A percentile compares a stretch with the other conserved stretches of the same genome.
These are phyloP conservation scores for Euphorbia tirucalli DNA, from an alignment of 345 rosid genomes.

Conservation along the genomic window DNA sequence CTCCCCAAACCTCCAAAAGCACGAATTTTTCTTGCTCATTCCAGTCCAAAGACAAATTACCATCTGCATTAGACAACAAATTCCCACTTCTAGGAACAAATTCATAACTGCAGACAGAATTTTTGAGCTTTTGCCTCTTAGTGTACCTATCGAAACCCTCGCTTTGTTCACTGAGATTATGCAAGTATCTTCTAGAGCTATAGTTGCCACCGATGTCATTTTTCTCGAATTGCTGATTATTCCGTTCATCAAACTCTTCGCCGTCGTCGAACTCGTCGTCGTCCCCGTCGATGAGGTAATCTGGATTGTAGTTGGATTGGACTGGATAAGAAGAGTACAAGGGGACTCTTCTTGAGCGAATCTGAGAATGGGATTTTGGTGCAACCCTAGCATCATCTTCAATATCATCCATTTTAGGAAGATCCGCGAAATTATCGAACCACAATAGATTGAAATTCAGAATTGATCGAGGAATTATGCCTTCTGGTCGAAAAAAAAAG, in stretches of 20 bases:
- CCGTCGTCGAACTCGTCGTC: slow-evolving; percentile 17
- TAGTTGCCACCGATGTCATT: slow-evolving; percentile 6
- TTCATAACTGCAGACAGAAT: slow-evolving; percentile 26
- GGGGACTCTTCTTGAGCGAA: slow-evolving; percentile 27
- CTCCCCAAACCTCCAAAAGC: slow-evolving; percentile 60
- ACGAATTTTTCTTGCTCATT: slow-evolving; percentile 40
- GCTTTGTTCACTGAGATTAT: slow-evolving; percentile 13
- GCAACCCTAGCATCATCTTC: slow-evolving; percentile 33
- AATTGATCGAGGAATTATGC: neutral
- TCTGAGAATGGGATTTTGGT: slow-evolving; percentile 29
- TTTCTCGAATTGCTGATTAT: slow-evolving; percentile 10
- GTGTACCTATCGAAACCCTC: slow-evolving; percentile 33
- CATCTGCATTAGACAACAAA: neutral
- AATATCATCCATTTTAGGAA: slow-evolving; percentile 22
- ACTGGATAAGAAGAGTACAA: slow-evolving; percentile 23
- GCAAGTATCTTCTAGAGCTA: slow-evolving; percentile 13
- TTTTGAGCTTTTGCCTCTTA: slow-evolving; percentile 40
- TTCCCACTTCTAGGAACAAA: slow-evolving; percentile 22
- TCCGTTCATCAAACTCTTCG: slow-evolving; percentile 21
- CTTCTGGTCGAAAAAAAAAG: neutral
- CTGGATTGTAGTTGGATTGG: slow-evolving; percentile 19
- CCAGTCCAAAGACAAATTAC: slow-evolving; percentile 26
- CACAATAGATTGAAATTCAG: neutral
- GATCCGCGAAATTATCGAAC: neutral
- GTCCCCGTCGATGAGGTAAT: slow-evolving; percentile 24